A percentile compares a stretch with the other conserved stretches of the same genome.
Conservation (phyloP, 192 early-diverging fungal species). For the Helicostylum pulchrum region DNA sequence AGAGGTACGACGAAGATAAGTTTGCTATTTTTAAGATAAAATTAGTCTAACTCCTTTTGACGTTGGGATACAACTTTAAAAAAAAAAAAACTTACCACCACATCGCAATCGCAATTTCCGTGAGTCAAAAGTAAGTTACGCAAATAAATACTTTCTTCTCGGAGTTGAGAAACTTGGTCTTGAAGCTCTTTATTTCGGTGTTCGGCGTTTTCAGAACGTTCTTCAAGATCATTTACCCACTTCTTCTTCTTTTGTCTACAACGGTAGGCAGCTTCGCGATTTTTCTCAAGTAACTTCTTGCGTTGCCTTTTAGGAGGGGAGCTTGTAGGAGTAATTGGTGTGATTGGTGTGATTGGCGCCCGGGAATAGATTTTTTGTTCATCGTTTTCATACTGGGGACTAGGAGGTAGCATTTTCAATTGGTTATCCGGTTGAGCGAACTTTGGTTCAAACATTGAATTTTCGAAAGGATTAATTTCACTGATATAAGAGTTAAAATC, state of each 20-base stretch:
- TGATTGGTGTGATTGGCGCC: too few species aligned
- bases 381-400: too few species aligned
- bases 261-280: constrained; percentile 28
- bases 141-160: constrained; percentile 26
- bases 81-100: constrained; percentile 16
- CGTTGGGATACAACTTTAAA: neutral
- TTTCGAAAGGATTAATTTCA: too few species aligned
- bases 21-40: constrained; percentile 1
- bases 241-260: constrained; percentile 36
- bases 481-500: too few species aligned
- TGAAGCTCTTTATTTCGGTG: constrained; percentile 25
- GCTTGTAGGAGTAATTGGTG: too few species aligned
- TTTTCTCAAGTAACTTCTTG: constrained; percentile 22
- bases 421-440: too few species aligned
- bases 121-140: constrained; percentile 29
- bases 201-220: constrained; percentile 19
- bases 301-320: too few species aligned
- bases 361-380: too few species aligned
- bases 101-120: constrained; percentile 27
- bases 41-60: neutral
- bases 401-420: too few species aligned
- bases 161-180: constrained; percentile 19
- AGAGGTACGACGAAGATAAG: constrained; percentile 11
- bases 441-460: too few species aligned
- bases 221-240: constrained; percentile 30